Conservation (phyloP, 2,329 filamentous ascomycete genomes). For the Hymenoscyphus fructigenus region DNA sequence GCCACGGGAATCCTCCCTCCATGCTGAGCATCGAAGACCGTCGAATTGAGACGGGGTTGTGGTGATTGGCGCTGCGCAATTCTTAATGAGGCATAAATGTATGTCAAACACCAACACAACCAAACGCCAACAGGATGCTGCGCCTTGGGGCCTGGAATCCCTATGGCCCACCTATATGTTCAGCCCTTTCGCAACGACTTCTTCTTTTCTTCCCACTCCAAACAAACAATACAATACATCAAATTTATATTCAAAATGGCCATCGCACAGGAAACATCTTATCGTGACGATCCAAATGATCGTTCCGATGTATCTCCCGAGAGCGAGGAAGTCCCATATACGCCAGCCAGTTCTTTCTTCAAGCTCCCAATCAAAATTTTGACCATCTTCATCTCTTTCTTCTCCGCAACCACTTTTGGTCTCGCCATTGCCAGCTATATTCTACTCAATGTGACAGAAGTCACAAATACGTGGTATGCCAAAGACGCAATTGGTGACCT, state of each 20-base stretch:
- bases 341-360: slow-evolving; percentile 14
- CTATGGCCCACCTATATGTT: not conserved
- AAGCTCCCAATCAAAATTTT: slow-evolving; percentile 12
- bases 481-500: slow-evolving; percentile 6
- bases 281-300: not conserved
- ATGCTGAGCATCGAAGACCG: not conserved
- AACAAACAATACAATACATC: not conserved
- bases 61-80: not conserved
- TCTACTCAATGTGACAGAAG: not conserved
- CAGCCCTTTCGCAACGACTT: not conserved
- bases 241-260: not conserved
- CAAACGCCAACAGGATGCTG: not conserved
- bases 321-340: not conserved
- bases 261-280: not conserved
- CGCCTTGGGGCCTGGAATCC: not conserved
- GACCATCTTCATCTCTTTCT: slow-evolving; percentile 7
- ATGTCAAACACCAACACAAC: not conserved
- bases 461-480: not conserved
- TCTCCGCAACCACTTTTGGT: slow-evolving; percentile 8
- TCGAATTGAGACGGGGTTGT: too few species aligned
- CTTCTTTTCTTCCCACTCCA: not conserved
- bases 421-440: slow-evolving; percentile 12
- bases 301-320: not conserved
- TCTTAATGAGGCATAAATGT: not conserved
- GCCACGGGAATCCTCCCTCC: not conserved